A percentile compares a stretch with the other conserved stretches of the same genome.
Evolutionary conservation across 2,329 filamentous ascomycete species (phyloP).

Genomic region (Claviceps fusiformis): DNA sequence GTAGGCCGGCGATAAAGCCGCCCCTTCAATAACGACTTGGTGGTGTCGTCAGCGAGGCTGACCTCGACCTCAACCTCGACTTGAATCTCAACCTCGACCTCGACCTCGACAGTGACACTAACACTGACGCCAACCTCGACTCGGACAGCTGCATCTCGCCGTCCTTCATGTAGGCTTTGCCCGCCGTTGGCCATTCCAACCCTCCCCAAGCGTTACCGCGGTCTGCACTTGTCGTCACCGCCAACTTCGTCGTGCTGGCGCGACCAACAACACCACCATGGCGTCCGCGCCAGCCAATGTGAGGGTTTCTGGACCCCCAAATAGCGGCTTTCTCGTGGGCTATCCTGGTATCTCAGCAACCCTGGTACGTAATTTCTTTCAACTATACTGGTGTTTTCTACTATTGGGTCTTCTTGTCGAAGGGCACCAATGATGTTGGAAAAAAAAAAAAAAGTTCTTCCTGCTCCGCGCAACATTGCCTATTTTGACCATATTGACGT

Average conservation of each 20-base stretch:
- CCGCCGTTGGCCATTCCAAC: neutral
- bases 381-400: constrained; percentile 6
- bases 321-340: constrained; percentile 90
- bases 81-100: neutral
- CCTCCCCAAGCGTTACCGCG: neutral
- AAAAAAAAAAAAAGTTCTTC: neutral
- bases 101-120: neutral
- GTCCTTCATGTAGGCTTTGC: constrained; percentile 1
- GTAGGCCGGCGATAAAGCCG: neutral
- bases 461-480: neutral
- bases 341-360: constrained; percentile 98
- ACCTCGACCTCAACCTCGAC: neutral
- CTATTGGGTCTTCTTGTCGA: neutral
- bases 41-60: constrained; percentile 1
- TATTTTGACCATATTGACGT: neutral
- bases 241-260: constrained; percentile 7
- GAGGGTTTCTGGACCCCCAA: constrained; percentile 91
- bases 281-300: constrained; percentile 39
- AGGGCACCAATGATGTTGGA: neutral
- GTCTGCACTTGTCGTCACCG: constrained; percentile 1
- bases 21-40: neutral
- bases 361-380: constrained; percentile 49
- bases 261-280: constrained; percentile 14
- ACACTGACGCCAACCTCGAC: neutral
- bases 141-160: neutral